These are phyloP conservation scores for Claviceps sorghi DNA, from an alignment of 2,329 filamentous ascomycete genomes.

Conservation along the genomic window DNA sequence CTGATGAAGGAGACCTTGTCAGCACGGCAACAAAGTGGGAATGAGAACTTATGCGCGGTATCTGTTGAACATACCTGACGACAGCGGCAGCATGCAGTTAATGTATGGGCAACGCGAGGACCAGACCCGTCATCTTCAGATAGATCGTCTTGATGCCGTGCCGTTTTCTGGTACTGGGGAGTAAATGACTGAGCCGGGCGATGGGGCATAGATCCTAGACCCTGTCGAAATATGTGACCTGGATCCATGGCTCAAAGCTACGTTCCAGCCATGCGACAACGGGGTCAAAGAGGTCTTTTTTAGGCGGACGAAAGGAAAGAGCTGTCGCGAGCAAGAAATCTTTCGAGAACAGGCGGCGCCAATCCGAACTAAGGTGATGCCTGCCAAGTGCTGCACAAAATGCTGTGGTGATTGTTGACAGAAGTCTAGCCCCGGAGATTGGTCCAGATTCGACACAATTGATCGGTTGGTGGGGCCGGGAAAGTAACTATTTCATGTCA, in stretches of 20 bases:
- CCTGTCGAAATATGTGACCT: constrained; percentile 44
- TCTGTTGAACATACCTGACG: constrained; percentile 45
- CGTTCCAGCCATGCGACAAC: background rate
- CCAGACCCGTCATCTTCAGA: constrained; percentile 36
- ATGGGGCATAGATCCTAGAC: constrained; percentile 31
- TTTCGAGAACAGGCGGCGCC: constrained; percentile 1
- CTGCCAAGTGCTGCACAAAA: background rate
- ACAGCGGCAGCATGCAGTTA: constrained; percentile 69
- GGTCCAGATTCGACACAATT: background rate
- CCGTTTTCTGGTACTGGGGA: constrained; percentile 17
- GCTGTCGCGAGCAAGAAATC: background rate
- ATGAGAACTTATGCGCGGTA: background rate
- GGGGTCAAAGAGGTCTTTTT: background rate
- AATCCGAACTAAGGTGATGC: background rate
- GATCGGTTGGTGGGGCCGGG: background rate
- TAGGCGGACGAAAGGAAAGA: background rate
- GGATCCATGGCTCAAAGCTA: constrained; percentile 35
- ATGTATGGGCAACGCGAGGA: constrained; percentile 58
- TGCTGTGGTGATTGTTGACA: background rate
- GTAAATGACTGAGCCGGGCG: constrained; percentile 20
- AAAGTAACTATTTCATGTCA: background rate
- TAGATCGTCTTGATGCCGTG: constrained; percentile 24
- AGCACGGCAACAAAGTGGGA: background rate
- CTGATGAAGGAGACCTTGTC: constrained; percentile 28
- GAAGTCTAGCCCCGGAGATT: background rate